A percentile compares a stretch with the other conserved stretches of the same genome.
Evolutionary conservation across 225 moss, liverwort and hornwort genomes (phyloP).

Genomic region (Pseudoscleropodium purum): DNA sequence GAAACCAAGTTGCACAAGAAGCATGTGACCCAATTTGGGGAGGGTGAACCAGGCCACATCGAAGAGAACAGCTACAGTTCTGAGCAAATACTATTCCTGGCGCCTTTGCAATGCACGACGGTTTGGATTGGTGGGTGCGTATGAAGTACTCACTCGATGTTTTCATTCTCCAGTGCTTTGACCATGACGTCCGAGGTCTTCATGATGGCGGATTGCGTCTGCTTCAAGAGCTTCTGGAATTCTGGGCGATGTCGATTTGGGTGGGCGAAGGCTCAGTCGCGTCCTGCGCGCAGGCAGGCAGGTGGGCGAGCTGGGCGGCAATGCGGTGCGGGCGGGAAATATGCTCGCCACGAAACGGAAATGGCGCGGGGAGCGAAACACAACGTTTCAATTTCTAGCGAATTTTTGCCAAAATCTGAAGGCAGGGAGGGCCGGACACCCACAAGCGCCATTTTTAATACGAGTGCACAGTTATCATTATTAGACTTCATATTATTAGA

Average conservation of each 20-base stretch:
- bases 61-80: neutral
- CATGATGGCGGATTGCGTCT: neutral
- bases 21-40: neutral
- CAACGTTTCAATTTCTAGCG: neutral
- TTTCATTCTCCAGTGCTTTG: constrained; percentile 38
- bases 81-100: neutral
- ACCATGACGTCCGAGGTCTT: constrained; percentile 40
- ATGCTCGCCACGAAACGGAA: neutral
- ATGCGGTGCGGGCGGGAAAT: neutral
- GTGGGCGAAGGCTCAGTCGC: neutral
- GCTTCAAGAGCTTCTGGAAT: neutral
- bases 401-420: neutral
- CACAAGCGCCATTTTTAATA: neutral
- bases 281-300: neutral
- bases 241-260: neutral
- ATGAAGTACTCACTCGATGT: constrained; percentile 24
- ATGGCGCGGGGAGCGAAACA: neutral
- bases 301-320: neutral
- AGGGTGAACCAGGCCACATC: neutral
- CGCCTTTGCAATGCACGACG: neutral
- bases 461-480: too few relatives aligned
- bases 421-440: neutral
- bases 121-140: neutral
- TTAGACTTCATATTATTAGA: neutral
- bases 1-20: neutral